Base-by-base conservation (phyloP, 306 rosid genomes). In the Rosa rugosa region DNA sequence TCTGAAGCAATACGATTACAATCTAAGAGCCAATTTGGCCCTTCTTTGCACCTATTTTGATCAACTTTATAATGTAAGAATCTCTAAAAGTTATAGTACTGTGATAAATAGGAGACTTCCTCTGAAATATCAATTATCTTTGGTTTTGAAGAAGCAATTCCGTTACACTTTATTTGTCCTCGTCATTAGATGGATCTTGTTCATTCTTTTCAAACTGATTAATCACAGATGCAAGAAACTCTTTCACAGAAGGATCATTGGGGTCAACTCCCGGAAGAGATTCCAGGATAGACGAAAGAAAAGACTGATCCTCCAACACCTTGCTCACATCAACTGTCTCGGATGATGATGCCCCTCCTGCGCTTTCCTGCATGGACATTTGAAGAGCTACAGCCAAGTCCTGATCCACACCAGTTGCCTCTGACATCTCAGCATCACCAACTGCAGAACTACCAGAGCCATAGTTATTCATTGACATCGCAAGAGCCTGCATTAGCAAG, bases 211-310 rank as follows among this genome's bases (percentile, higher is more conserved):
- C 60, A 11, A 53, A 34, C 71, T 56, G 81, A 72, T 72, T 74
- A 63, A 68, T 75, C 49, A 85, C 57, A 41, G 84, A 76, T 50
- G 86, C 84, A 41, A 82, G 86, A 40, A 79, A 44, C 50, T 85
- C 86, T 67, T 73, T 69, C 44, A 82, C 84, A n/a, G 88, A 79
- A 25, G 86, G 88, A 80, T 82, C 86, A 73, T 79, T 77, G 54
- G 88, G 80, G 66, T 85, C 86, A 76, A 82, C 88, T 66, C 86
- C 86, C 10, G 86, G 88, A 85, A 79, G 86, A 8, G 83, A 78
- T 79, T 80, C 63, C 50, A 82, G 81, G 71, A 85, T 71, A 40
- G 88, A 85, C 23, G 85, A 75, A 45, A 85, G 46, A 71, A 79
- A 71, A 16, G 81, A 57, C 49, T 85, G 83, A 76, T 85, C 85